Base-by-base conservation (phyloP, 441 rosid species). In the Adansonia gregorii region DNA sequence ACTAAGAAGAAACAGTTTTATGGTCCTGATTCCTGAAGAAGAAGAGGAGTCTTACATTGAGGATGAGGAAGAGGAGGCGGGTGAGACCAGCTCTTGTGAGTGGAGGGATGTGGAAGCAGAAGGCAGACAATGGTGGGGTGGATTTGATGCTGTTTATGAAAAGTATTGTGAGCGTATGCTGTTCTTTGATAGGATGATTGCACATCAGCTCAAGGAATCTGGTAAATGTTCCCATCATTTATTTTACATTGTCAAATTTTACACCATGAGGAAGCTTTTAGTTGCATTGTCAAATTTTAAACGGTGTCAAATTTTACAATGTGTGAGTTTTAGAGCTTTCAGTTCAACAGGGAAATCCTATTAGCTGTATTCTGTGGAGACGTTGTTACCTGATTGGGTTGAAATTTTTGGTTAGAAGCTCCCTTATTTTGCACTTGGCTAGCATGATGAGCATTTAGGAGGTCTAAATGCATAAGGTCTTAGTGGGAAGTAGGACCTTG, bases 31-130 rank as follows among this genome's bases (percentile, higher is more conserved):
- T 61, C 99, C 99, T 17, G 98, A 96, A 84, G 99, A 95, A 58
- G 63, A 58, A 14, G 88, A 87, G 76, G 91, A 87, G 79, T 84
- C 89, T 0, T 87, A 89, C 66, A 84, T 83, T 0, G 96, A 90
- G 49, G 96, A 90, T 14, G 93, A 88, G 15, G 86, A 78, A 43
- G 97, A 81, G 24, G 92, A 82, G 80, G 92, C 75, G 56, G 94
- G 86, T 43, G 97, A 82, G 86, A 86, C 89, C 17, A 85, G 88
- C 78, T 83, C 91, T 20, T 79, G 74, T 73, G 92, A 91, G 78
- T 96, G 98, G 98, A 91, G 95, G 84, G 99, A 96, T 81, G 90
- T 92, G 8, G 98, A 92, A 76, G 98, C 93, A 39, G 93, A 93
- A 82, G 97, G 92, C 68, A 88, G 94, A 75, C 93, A 87, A 80